Base-by-base conservation (phyloP, 1,284 basidiomycete species). In the Omphalotus olearius region DNA sequence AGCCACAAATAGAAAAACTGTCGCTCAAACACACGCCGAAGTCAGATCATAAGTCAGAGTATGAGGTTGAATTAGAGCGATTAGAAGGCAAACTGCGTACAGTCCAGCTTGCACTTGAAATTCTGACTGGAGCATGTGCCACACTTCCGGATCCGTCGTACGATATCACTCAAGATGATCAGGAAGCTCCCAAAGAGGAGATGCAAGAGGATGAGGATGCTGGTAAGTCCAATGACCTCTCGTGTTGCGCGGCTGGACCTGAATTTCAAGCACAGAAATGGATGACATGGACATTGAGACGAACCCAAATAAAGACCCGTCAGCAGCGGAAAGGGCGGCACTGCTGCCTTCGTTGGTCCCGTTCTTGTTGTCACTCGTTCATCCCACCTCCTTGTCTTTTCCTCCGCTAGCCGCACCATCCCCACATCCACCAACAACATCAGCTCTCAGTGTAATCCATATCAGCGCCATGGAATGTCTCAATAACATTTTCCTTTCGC, bases 71-170 rank as follows among this genome's bases (percentile, higher is more conserved):
- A 61, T 76, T 96, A 5, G 86, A 89, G 54, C 70, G 73, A n/a
- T 71, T 93, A 37, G 93, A 97, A 67, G 71, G 76, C 11, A 80
- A 72, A 54, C 67, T 96, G 47, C 78, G 84, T 56, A 88, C 88
- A 2, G 75, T 91, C 6, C 85, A 88, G 56, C 76, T 93, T 33
- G 81, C 88, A 16, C 74, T 97, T 30, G 93, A 97, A 69, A 82
- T 96, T 47, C 68, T 96, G 57, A 94, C 91, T 0, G 86, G 86
- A 28, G 75, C 81, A n/a, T 95, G 91, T 63, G 92, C 91, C n/a
- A 89, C 85, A 9, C 69, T 95, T 30, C 88, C 91, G 18, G 91
- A 94, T 61, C 80, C 83, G 44, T 52, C 55, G 1, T 38, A 52
- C 35, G 65, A 55, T 30, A 60, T 55, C 1, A 61, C 57, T 6